A percentile compares a stretch with the other conserved stretches of the same genome.
phyloP scores from a whole-genome alignment of 345 rosid genomes.

The Populus ilicifolia region DNA sequence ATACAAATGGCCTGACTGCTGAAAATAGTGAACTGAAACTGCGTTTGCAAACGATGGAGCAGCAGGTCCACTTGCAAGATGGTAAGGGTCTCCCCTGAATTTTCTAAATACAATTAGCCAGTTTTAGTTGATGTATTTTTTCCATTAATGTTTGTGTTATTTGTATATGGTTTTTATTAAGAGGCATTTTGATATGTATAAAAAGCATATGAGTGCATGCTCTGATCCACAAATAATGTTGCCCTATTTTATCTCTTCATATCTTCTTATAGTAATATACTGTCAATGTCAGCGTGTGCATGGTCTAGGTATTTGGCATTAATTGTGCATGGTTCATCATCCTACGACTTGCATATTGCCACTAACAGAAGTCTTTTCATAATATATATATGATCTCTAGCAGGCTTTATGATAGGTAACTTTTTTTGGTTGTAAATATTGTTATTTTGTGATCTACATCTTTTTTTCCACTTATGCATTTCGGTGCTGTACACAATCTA shows the following conservation, averaged over 20 bases:
- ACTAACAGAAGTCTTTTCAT: neutral
- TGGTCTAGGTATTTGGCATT: neutral
- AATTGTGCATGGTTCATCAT: neutral
- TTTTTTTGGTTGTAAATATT: neutral
- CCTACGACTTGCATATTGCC: neutral
- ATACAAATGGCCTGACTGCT: conserved; percentile 69
- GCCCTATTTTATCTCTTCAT: neutral
- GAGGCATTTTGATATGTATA: neutral
- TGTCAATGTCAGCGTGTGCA: neutral
- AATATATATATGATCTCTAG: neutral
- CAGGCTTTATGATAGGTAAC: neutral
- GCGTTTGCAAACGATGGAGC: conserved; percentile 89
- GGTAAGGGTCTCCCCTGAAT: conserved; percentile 40
- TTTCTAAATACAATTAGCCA: neutral
- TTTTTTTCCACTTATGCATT: neutral
- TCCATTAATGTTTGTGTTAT: neutral
- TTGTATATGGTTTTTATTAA: neutral
- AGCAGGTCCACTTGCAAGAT: conserved; percentile 80
- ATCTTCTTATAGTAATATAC: neutral
- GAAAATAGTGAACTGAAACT: conserved; percentile 84
- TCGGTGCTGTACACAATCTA: neutral
- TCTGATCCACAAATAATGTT: neutral
- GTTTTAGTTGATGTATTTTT: neutral
- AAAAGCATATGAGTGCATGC: neutral
- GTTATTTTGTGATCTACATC: too few species aligned